A percentile compares a stretch with the other conserved stretches of the same genome.
phyloP scores from a whole-genome alignment of 2,329 filamentous ascomycete species.

The Sordariomycetes sp. region DNA sequence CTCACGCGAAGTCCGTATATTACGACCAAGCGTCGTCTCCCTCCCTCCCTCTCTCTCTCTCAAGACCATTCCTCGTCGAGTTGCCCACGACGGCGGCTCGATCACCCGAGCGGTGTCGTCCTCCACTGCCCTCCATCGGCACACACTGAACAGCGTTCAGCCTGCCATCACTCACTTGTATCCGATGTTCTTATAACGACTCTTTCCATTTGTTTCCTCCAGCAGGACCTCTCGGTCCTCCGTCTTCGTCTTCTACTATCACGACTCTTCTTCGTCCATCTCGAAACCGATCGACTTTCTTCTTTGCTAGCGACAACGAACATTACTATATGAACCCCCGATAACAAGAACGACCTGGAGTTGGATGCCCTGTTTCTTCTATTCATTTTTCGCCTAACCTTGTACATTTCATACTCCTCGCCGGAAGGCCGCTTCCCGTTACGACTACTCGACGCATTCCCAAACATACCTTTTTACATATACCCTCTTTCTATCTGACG shows the following conservation, averaged over 20 bases:
- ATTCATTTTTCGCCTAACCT: slow-evolving; percentile 3
- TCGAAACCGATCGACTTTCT: slow-evolving; percentile 7
- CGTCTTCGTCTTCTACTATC: slow-evolving; percentile 6
- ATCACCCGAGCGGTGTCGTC: slow-evolving; percentile 3
- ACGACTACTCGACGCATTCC: slow-evolving; percentile 10
- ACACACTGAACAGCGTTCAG: background rate
- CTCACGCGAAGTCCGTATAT: background rate
- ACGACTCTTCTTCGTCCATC: slow-evolving; percentile 8
- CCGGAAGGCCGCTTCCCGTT: background rate
- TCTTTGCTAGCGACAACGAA: slow-evolving; percentile 6
- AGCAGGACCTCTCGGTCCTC: slow-evolving; percentile 14
- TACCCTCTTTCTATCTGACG: slow-evolving; percentile 8
- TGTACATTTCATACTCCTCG: slow-evolving; percentile 13
- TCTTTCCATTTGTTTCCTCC: slow-evolving; percentile 16
- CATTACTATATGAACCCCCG: slow-evolving; percentile 2
- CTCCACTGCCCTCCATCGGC: background rate
- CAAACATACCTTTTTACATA: slow-evolving; percentile 6
- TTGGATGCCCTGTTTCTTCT: slow-evolving; percentile 7
- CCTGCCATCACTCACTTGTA: background rate
- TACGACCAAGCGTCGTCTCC: background rate
- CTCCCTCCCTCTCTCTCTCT: too few species aligned
- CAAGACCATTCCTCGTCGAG: background rate
- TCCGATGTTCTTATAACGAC: slow-evolving; percentile 30
- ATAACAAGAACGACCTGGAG: slow-evolving; percentile 6
- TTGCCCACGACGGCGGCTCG: background rate